Percentiles rank a stretch among this genome's conserved stretches.
Evolutionary conservation across 192 early-diverging fungal genomes (phyloP).

Genomic region (Coemansia sp.): DNA sequence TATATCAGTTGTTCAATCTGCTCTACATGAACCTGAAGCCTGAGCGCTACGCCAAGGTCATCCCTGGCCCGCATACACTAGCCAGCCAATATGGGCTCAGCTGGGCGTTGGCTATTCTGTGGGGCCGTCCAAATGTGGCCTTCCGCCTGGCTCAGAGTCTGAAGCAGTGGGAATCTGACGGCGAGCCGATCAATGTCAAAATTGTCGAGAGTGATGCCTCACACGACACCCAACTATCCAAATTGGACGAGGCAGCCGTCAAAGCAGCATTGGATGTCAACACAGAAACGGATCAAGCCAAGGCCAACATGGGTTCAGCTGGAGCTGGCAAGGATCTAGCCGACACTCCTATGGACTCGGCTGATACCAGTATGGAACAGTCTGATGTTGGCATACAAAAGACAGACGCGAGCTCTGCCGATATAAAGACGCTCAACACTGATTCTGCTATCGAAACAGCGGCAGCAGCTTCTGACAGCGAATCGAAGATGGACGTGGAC

Average conservation of each 20-base stretch:
- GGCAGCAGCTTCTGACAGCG: neutral
- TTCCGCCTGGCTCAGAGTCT: conserved; percentile 22
- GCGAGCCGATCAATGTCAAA: conserved; percentile 15
- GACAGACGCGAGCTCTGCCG: neutral
- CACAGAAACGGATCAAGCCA: too few species aligned
- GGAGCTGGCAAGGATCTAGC: too few species aligned
- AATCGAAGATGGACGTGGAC: conserved; percentile 19
- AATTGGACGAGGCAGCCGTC: neutral
- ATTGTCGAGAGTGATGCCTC: conserved; percentile 15
- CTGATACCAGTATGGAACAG: neutral
- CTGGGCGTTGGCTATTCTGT: conserved; percentile 47
- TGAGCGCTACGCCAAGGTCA: conserved; percentile 33
- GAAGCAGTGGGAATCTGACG: conserved; percentile 43
- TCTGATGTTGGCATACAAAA: neutral
- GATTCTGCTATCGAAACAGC: neutral
- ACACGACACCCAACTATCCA: neutral
- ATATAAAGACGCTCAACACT: neutral
- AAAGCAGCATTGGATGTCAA: too few species aligned
- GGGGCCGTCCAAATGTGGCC: conserved; percentile 43
- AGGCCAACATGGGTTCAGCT: too few species aligned
- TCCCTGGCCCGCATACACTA: conserved; percentile 43
- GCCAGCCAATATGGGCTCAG: conserved; percentile 28
- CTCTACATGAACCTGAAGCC: conserved; percentile 42
- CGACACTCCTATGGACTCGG: too few species aligned
- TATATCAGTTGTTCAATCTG: conserved; percentile 50